Conservation (phyloP, 2,329 filamentous ascomycete species). For the Alternaria atra region DNA sequence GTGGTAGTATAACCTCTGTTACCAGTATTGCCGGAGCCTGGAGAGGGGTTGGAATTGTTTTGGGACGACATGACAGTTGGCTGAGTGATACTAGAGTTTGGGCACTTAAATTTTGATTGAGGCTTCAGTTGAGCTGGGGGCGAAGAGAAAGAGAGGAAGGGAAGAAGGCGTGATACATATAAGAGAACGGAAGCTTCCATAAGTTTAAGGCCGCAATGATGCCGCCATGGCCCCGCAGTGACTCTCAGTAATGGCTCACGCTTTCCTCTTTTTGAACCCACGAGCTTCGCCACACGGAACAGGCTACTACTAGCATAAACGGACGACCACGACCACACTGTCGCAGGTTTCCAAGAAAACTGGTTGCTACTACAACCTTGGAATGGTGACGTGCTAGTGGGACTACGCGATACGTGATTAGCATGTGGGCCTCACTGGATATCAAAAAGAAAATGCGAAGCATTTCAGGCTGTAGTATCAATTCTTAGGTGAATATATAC, state of each 20-base stretch:
- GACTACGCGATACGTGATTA: neutral
- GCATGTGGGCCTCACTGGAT: neutral
- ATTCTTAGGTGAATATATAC: neutral
- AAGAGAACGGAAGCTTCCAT: neutral
- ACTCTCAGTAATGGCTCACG: neutral
- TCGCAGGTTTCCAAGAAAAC: neutral
- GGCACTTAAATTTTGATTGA: neutral
- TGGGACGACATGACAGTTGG: conserved; percentile 2
- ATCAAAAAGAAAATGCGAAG: neutral
- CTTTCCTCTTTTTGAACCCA: neutral
- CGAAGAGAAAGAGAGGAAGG: neutral
- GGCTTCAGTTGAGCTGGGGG: neutral
- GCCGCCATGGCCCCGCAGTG: neutral
- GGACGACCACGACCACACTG: neutral
- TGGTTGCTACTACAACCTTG: neutral
- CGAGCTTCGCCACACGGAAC: conserved; percentile 3
- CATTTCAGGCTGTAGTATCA: neutral
- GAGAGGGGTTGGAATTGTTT: conserved; percentile 14
- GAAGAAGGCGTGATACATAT: neutral
- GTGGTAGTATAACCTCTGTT: conserved; percentile 47
- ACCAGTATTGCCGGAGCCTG: conserved; percentile 21
- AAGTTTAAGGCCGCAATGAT: no score
- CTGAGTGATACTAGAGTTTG: neutral
- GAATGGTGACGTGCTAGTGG: neutral
- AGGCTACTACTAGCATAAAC: neutral